Conservation (phyloP, 306 rosid species). For the Medicago arabica region DNA sequence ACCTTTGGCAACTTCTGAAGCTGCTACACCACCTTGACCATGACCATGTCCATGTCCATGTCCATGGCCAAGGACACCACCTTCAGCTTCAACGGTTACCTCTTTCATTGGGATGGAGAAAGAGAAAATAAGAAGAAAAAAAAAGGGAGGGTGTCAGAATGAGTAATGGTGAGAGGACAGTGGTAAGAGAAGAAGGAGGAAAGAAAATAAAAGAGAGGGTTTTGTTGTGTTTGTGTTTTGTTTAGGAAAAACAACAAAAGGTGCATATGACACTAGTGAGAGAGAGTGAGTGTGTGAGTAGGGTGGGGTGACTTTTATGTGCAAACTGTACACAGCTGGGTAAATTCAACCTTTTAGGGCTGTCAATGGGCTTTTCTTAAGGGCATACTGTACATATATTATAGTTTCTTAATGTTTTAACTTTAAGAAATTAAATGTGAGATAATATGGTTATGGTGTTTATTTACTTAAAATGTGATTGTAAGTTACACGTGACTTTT, state of each 20-base stretch:
- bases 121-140: background rate
- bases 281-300: too few species aligned
- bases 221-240: background rate
- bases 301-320: slow-evolving; percentile 22
- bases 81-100: slow-evolving; percentile 35
- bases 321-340: slow-evolving; percentile 21
- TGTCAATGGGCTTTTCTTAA: too few species aligned
- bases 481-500: too few species aligned
- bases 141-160: slow-evolving; percentile 1
- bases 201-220: slow-evolving; percentile 2
- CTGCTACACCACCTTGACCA: background rate
- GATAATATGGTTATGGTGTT: too few species aligned
- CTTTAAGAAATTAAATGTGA: too few species aligned
- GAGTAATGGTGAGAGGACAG: slow-evolving; percentile 30
- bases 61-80: slow-evolving; percentile 12
- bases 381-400: too few species aligned
- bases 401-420: too few species aligned
- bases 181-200: background rate
- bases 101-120: slow-evolving; percentile 24
- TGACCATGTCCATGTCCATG: slow-evolving; percentile 6
- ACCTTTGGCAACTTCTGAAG: background rate
- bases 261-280: background rate
- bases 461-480: too few species aligned
- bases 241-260: background rate
- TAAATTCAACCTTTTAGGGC: background rate